These are phyloP conservation scores for Eucalyptus microcorys DNA, from an alignment of 345 rosid genomes.

Conservation along the genomic window DNA sequence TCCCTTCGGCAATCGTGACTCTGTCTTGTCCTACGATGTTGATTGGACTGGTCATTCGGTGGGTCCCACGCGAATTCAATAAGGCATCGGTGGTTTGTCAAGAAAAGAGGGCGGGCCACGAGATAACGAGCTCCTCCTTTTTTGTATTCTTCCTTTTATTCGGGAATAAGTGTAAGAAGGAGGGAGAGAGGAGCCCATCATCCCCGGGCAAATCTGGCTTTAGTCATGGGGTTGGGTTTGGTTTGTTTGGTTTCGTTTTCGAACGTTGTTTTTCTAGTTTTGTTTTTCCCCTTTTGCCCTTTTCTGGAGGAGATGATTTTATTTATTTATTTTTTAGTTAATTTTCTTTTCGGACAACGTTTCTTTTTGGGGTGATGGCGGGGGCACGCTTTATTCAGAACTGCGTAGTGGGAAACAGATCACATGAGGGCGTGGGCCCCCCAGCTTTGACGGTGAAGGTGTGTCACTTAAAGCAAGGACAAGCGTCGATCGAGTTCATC, in stretches of 20 bases:
- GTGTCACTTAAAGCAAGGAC: background rate
- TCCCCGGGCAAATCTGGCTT: background rate
- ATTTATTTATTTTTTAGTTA: background rate
- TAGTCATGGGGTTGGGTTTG: background rate
- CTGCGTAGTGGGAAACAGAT: background rate
- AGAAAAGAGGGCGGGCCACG: no score
- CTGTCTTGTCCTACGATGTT: no score
- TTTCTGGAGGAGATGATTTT: background rate
- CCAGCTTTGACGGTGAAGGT: background rate
- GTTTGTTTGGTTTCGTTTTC: background rate
- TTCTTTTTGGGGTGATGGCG: background rate
- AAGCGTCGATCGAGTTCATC: background rate
- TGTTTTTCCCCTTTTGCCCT: background rate
- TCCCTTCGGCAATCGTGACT: no score
- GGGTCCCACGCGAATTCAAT: no score
- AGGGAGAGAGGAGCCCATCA: background rate
- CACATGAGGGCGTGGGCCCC: background rate
- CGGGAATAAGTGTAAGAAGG: no score
- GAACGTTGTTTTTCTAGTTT: background rate
- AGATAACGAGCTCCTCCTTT: no score
- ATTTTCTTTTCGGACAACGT: background rate
- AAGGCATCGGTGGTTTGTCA: no score
- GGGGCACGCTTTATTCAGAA: background rate
- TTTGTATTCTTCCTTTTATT: no score
- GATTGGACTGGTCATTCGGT: no score